Conservation (phyloP, 2,329 filamentous ascomycete species). For the Trichoderma afroharzianum region DNA sequence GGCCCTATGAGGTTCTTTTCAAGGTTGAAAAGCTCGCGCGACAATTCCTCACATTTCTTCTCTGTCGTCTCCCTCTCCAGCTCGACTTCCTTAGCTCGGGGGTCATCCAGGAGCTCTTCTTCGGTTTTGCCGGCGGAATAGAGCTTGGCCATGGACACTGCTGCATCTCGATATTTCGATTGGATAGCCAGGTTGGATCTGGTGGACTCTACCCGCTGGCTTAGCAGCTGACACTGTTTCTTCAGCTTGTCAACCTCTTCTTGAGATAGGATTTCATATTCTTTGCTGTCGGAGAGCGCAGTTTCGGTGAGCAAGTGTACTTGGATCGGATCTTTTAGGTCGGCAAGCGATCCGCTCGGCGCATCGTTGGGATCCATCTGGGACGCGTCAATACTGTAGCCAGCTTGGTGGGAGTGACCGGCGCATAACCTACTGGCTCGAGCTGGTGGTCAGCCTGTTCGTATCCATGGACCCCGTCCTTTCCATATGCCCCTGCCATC, state of each 20-base stretch:
- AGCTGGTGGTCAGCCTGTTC: conserved; percentile 46
- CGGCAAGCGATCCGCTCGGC: conserved; percentile 55
- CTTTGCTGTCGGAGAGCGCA: conserved; percentile 80
- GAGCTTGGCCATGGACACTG: conserved; percentile 77
- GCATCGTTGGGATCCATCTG: conserved; percentile 51
- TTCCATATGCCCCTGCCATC: conserved; percentile 51
- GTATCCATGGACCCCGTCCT: conserved; percentile 43
- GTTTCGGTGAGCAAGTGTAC: conserved; percentile 93
- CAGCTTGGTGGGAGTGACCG: neutral
- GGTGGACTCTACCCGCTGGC: conserved; percentile 75
- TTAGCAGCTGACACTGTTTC: conserved; percentile 72
- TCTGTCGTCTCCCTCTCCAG: conserved; percentile 71
- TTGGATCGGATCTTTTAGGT: conserved; percentile 70
- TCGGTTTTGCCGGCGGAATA: conserved; percentile 57
- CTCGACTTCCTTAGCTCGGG: conserved; percentile 60
- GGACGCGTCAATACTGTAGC: conserved; percentile 16
- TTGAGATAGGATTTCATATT: conserved; percentile 81
- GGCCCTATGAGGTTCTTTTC: conserved; percentile 74
- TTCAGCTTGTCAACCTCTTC: conserved; percentile 91
- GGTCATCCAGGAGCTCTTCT: conserved; percentile 47
- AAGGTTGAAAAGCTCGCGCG: conserved; percentile 72
- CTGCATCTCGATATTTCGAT: conserved; percentile 90
- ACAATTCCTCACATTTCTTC: conserved; percentile 80
- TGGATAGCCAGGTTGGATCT: conserved; percentile 83
- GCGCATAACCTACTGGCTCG: conserved; percentile 51